Evolutionary conservation across 306 rosid genomes (phyloP).

Genomic region (Styphnolobium japonicum): DNA sequence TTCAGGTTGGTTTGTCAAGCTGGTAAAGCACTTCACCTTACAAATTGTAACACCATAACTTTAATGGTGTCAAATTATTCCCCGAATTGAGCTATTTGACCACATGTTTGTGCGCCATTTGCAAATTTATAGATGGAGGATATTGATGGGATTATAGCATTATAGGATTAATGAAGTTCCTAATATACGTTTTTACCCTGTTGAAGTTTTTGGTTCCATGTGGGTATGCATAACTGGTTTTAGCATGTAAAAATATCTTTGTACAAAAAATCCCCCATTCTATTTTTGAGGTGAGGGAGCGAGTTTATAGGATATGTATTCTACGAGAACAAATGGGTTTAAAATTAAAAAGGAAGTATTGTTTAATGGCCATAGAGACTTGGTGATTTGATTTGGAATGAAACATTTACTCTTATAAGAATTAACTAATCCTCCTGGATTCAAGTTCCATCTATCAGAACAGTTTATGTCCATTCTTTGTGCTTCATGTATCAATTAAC

Average conservation of each 20-base stretch:
- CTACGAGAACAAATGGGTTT: neutral
- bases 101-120: neutral
- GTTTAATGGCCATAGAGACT: neutral
- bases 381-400: neutral
- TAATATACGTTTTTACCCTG: neutral
- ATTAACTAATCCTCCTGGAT: slow-evolving; percentile 12
- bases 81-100: neutral
- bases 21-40: neutral
- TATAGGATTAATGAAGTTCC: neutral
- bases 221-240: neutral
- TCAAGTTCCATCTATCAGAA: neutral
- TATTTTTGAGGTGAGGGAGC: neutral
- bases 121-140: slow-evolving; percentile 3
- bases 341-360: neutral
- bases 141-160: neutral
- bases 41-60: neutral
- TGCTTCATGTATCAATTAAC: neutral
- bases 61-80: neutral
- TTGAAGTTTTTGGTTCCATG: slow-evolving; percentile 4
- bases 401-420: neutral
- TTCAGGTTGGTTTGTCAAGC: neutral
- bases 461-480: neutral
- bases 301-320: neutral
- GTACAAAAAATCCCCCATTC: neutral
- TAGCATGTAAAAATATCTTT: neutral